Evolutionary conservation across 179 eudicot species (phyloP).

Genomic region (Gypsophila paniculata): DNA sequence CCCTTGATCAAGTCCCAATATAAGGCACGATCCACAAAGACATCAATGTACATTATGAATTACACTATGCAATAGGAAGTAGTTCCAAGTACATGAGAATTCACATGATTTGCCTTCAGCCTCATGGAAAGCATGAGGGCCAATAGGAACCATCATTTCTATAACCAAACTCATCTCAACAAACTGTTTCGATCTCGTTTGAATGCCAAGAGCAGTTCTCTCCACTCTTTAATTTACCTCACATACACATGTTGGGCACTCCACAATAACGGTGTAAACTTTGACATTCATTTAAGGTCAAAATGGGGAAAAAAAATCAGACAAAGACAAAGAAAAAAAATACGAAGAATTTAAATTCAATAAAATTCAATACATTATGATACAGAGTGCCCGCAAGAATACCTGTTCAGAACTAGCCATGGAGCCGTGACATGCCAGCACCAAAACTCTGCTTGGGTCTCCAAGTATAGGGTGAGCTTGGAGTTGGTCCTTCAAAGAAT

Average conservation of each 20-base stretch:
- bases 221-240: background rate
- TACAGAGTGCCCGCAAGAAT: background rate
- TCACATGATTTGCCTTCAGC: background rate
- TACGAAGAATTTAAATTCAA: too few relatives aligned
- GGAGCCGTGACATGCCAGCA: slow-evolving; percentile 95
- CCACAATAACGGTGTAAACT: too few relatives aligned
- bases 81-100: background rate
- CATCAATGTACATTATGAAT: background rate
- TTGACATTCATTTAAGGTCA: too few relatives aligned
- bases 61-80: background rate
- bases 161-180: background rate
- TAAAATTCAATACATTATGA: background rate
- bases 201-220: background rate
- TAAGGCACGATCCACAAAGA: background rate
- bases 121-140: background rate
- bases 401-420: slow-evolving; percentile 99
- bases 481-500: slow-evolving; percentile 83
- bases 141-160: background rate
- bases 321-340: too few relatives aligned
- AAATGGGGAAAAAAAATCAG: too few relatives aligned
- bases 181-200: background rate
- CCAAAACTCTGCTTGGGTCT: slow-evolving; percentile 86
- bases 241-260: too few relatives aligned
- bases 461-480: slow-evolving; percentile 97
- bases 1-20: background rate